Percentiles rank a stretch among this genome's conserved stretches.
These are phyloP conservation scores for Cadophora malorum DNA, from an alignment of 2,329 filamentous ascomycete species.

Conservation along the genomic window DNA sequence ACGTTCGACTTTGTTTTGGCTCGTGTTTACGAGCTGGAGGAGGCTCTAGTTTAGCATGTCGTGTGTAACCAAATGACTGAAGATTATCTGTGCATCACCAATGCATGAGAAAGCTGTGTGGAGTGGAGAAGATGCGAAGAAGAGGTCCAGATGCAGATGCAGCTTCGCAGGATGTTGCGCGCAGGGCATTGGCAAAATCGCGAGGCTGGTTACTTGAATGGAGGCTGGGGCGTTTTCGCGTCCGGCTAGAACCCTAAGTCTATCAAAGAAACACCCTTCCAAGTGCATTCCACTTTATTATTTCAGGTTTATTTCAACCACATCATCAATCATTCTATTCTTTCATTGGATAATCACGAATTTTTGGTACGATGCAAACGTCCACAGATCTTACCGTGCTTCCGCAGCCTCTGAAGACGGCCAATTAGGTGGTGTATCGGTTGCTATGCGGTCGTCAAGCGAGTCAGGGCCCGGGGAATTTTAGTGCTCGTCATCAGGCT, in stretches of 20 bases:
- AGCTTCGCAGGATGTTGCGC: conserved; percentile 1
- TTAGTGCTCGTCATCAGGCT: not conserved
- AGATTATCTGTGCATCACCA: conserved; percentile 23
- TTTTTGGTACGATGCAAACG: not conserved
- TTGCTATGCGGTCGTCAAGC: conserved; percentile 18
- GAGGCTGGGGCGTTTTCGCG: conserved; percentile 13
- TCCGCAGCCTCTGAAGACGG: not conserved
- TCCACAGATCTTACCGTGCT: not conserved
- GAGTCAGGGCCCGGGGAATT: not conserved
- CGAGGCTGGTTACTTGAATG: not conserved
- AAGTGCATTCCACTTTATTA: not conserved
- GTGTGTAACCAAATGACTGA: conserved; percentile 13
- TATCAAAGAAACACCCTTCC: not conserved
- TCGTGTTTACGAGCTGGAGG: conserved; percentile 28
- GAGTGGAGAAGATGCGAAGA: conserved; percentile 16
- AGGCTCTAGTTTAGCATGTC: conserved; percentile 40
- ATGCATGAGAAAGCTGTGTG: conserved; percentile 17
- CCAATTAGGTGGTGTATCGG: not conserved
- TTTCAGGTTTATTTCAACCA: not conserved
- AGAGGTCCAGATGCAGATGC: conserved; percentile 11
- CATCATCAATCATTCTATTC: not conserved
- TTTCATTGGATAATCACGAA: not conserved
- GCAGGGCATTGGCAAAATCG: conserved; percentile 5
- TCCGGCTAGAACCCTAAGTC: not conserved
- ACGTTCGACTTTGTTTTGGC: conserved; percentile 22